Evolutionary conservation across 1,284 basidiomycete genomes (phyloP).

Genomic region (Papiliotrema flavescens): DNA sequence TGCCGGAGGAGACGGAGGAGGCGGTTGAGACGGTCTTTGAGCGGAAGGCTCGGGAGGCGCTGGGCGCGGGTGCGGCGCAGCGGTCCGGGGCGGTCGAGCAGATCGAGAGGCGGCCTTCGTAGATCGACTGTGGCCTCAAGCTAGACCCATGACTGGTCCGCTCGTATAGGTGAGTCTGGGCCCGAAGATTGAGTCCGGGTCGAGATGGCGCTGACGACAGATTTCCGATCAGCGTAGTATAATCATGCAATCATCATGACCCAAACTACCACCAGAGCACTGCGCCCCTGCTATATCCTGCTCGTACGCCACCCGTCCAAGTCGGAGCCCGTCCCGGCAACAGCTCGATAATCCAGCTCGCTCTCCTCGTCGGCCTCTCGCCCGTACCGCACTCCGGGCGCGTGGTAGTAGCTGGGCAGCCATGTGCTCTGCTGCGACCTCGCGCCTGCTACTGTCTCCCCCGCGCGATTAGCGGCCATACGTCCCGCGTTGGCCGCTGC

Average conservation of each 20-base stretch:
- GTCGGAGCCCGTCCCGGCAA: background rate
- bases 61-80: no score
- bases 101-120: no score
- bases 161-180: no score
- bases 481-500: background rate
- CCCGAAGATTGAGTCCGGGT: no score
- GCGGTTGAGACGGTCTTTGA: slow-evolving; percentile 4
- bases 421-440: slow-evolving; percentile 7
- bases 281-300: background rate
- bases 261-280: no score
- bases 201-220: background rate
- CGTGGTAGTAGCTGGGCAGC: slow-evolving; percentile 27
- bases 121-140: no score
- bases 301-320: background rate
- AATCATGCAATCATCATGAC: background rate
- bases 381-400: background rate
- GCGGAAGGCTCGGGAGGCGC: background rate
- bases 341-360: background rate
- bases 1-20: slow-evolving; percentile 1
- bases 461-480: no score
- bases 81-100: no score
- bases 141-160: no score
- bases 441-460: background rate
- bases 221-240: background rate
- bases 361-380: background rate